These are phyloP conservation scores for Chaetomium sp. DNA, from an alignment of 2,329 filamentous ascomycete genomes.

Conservation along the genomic window DNA sequence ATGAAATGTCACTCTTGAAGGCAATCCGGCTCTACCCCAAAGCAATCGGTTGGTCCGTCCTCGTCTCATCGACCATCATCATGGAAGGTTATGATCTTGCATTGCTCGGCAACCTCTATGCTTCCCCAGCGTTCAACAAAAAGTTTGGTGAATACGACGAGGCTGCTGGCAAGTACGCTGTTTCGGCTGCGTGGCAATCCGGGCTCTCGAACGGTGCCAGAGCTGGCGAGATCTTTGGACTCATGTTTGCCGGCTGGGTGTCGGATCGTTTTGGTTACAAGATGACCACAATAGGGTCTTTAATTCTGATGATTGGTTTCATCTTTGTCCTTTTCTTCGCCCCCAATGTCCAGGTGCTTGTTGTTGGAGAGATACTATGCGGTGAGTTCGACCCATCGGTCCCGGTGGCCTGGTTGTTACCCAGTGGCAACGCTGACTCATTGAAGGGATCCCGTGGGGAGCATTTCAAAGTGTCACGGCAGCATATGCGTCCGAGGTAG, in stretches of 20 bases:
- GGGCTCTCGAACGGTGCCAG: conserved; percentile 47
- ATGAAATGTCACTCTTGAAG: conserved; percentile 35
- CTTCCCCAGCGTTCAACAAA: conserved; percentile 38
- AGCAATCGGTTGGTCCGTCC: conserved; percentile 42
- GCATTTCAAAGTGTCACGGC: conserved; percentile 39
- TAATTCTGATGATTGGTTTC: conserved; percentile 42
- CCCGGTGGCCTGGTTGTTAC: too few species aligned
- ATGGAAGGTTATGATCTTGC: conserved; percentile 49
- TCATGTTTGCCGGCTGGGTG: conserved; percentile 33
- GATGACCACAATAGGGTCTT: conserved; percentile 41
- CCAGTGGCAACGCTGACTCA: too few species aligned
- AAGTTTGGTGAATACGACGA: conserved; percentile 38
- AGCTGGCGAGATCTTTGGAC: conserved; percentile 49
- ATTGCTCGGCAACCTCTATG: conserved; percentile 43
- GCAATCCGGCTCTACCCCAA: conserved; percentile 40
- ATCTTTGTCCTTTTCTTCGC: conserved; percentile 51
- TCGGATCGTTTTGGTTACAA: conserved; percentile 42
- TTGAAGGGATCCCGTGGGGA: conserved; percentile 32
- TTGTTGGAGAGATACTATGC: conserved; percentile 44
- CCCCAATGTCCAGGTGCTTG: conserved; percentile 38
- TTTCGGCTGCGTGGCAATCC: conserved; percentile 52
- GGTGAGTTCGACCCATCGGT: conserved; percentile 5
- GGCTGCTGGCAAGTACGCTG: conserved; percentile 35
- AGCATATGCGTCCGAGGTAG: conserved; percentile 46
- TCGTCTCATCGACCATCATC: conserved; percentile 41